Conservation (phyloP, 495 filamentous ascomycete genomes). For the Hyaloscypha finlandica region DNA sequence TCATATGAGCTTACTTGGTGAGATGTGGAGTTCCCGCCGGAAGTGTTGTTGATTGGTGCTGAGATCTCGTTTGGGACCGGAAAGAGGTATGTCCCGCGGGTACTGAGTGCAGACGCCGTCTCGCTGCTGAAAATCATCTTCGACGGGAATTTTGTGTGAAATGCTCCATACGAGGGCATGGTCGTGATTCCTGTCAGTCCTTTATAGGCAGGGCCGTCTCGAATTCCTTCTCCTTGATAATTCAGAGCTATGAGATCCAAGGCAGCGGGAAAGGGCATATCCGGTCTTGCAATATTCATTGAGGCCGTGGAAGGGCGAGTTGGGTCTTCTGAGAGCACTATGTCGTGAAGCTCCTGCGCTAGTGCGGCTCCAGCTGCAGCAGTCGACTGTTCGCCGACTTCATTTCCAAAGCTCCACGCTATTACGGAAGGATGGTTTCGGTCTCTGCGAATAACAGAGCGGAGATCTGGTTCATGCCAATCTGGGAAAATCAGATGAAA, state of each 20-base stretch:
- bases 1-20: conserved; percentile 49
- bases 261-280: conserved; percentile 35
- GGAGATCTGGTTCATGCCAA: conserved; percentile 51
- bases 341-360: conserved; percentile 37
- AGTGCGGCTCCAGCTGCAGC: conserved; percentile 30
- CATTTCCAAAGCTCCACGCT: conserved; percentile 51
- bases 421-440: conserved; percentile 54
- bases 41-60: conserved; percentile 28
- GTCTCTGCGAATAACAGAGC: conserved; percentile 48
- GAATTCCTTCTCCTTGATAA: conserved; percentile 51
- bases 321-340: conserved; percentile 42
- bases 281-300: conserved; percentile 41
- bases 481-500: conserved; percentile 48
- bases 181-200: conserved; percentile 28
- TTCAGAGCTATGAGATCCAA: conserved; percentile 49
- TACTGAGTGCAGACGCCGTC: conserved; percentile 43
- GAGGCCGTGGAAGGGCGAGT: conserved; percentile 42
- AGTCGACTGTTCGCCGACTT: conserved; percentile 43
- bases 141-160: conserved; percentile 42
- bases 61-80: conserved; percentile 43
- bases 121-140: conserved; percentile 50
- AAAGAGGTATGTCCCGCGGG: conserved; percentile 51
- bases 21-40: conserved; percentile 33
- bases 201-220: conserved; percentile 34
- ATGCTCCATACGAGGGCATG: conserved; percentile 36